Base-by-base conservation (phyloP, 1,284 basidiomycete species). In the Laetiporus sulphureus region DNA sequence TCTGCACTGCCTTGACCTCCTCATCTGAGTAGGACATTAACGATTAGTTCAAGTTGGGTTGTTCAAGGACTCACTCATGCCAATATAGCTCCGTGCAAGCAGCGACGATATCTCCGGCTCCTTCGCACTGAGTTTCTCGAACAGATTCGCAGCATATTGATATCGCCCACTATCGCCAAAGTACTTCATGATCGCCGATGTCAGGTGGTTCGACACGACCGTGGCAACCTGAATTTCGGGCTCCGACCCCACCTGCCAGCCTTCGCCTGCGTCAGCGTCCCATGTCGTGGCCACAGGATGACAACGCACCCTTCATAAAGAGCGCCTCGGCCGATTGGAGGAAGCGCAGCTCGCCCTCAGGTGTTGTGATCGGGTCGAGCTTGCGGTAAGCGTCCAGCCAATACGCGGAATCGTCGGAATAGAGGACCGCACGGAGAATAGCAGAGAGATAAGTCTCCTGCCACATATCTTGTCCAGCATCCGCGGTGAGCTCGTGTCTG, bases 191-290 rank as follows among this genome's bases (percentile, higher is more conserved):
- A 98, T 79, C 1, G 89, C 95, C 3, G 91, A 86, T 0, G 93
- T 95, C 11, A 99, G 75, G 61, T 99, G 95, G 61, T 99, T 99
- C 27, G 91, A 93, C 4, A 97, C 91, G n/a, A 94, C 77, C 1
- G 94, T 97, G 1, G 95, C 95, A 16, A 99, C 95, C 61, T 99
- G 96, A 25, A 98, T 94, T 64, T 99, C 96, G 0, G 95, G 95
- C 53, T 98, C 95, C 0, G 93, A 97, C 3, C 95, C 95, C 1
- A 98, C 86, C 62, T 97, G 94, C 96, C 95, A 99, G 22, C 95
- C 91, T 91, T 42, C 3, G 36, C 6, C n/a, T 38, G 24, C 41
- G 27, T 38, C 7, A 23, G 34, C 32, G 37, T 23, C 31, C 19
- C 8, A 23, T 16, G 16, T 20, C 15, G 31, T 13, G 19, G 12